These are phyloP conservation scores for Aureobasidium pullulans DNA, from an alignment of 2,329 filamentous ascomycete genomes.

Conservation along the genomic window DNA sequence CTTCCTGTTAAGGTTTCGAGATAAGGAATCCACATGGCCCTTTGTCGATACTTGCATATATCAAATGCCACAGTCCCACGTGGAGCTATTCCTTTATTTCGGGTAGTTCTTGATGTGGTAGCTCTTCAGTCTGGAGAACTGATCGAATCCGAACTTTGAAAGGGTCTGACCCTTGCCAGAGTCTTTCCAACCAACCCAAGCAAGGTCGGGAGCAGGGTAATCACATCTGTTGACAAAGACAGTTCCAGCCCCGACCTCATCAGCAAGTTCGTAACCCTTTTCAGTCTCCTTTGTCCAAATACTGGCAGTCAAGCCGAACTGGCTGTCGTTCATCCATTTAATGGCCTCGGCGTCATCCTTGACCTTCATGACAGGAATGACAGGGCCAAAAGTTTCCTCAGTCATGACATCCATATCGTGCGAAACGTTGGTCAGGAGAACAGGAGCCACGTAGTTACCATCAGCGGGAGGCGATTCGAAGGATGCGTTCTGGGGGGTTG, in stretches of 20 bases:
- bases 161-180: conserved; percentile 87
- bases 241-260: conserved; percentile 82
- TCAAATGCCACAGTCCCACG: not conserved
- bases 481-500: conserved; percentile 72
- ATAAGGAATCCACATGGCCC: not conserved
- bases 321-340: conserved; percentile 83
- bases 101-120: conserved; percentile 81
- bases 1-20: not conserved
- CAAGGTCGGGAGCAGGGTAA: conserved; percentile 67
- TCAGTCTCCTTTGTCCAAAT: conserved; percentile 89
- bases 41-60: not conserved
- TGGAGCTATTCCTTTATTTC: conserved; percentile 31
- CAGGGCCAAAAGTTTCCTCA: conserved; percentile 90
- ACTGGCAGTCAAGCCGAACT: conserved; percentile 90
- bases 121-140: conserved; percentile 94
- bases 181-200: conserved; percentile 83
- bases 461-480: conserved; percentile 66
- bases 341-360: conserved; percentile 73
- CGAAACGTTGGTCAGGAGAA: conserved; percentile 68
- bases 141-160: conserved; percentile 85
- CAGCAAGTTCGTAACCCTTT: conserved; percentile 67
- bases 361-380: conserved; percentile 87
- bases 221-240: conserved; percentile 95
- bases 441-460: conserved; percentile 85
- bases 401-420: conserved; percentile 85